Conservation (phyloP, 1,284 basidiomycete genomes). For the Phylloboletellus chloephorus region DNA sequence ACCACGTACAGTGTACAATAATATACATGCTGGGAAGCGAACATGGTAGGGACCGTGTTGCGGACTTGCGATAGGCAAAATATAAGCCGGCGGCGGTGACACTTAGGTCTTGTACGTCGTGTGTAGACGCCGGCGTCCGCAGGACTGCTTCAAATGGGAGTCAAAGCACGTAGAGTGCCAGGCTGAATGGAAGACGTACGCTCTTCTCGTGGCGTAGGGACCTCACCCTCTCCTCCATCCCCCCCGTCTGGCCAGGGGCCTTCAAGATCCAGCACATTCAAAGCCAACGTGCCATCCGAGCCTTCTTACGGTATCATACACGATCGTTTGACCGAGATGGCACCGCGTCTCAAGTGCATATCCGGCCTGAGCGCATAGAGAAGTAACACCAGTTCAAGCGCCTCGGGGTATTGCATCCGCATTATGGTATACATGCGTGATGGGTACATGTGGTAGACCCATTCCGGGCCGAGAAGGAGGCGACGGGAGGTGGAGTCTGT, state of each 20-base stretch:
- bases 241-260: constrained; percentile 35
- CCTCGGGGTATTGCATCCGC: constrained; percentile 80
- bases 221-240: constrained; percentile 33
- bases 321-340: constrained; percentile 64
- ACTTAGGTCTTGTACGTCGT: constrained; percentile 4
- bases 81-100: not conserved
- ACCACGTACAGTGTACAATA: constrained; percentile 7
- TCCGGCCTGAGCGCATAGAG: constrained; percentile 60
- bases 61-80: constrained; percentile 3
- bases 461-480: constrained; percentile 38
- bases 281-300: constrained; percentile 83
- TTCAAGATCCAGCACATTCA: constrained; percentile 68
- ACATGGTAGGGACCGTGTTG: not conserved
- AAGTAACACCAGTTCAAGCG: constrained; percentile 63
- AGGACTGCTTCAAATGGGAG: too few relatives aligned
- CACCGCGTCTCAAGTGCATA: constrained; percentile 70
- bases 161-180: not conserved
- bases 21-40: constrained; percentile 3
- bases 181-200: constrained; percentile 36
- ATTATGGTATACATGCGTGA: constrained; percentile 77
- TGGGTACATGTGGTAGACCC: constrained; percentile 35
- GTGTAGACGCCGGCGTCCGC: too few relatives aligned
- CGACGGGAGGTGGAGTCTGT: constrained; percentile 80
- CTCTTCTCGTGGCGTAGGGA: constrained; percentile 50
- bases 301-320: constrained; percentile 83